A percentile compares a stretch with the other conserved stretches of the same genome.
Conservation (phyloP, 2,329 filamentous ascomycete genomes). For the Microdochium trichocladiopsis region DNA sequence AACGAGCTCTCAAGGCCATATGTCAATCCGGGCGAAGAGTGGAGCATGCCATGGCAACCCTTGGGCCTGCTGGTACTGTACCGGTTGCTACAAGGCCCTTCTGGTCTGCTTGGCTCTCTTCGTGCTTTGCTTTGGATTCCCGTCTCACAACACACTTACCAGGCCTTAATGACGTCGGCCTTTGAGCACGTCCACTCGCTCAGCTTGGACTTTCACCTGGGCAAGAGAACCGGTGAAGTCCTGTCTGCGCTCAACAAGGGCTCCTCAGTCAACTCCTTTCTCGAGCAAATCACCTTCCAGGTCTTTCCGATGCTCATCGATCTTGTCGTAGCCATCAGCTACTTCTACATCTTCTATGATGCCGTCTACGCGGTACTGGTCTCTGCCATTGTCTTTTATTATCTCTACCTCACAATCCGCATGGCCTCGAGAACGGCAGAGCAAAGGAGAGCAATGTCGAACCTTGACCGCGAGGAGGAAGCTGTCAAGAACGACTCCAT, state of each 20-base stretch:
- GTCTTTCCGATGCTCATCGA: conserved; percentile 94
- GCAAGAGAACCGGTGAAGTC: conserved; percentile 94
- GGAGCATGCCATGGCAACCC: conserved; percentile 61
- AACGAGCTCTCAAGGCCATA: conserved; percentile 51
- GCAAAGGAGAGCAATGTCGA: conserved; percentile 88
- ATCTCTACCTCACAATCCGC: conserved; percentile 92
- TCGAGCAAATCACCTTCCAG: conserved; percentile 94
- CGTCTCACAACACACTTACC: conserved; percentile 93
- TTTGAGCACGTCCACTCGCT: conserved; percentile 97
- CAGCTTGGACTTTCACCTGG: conserved; percentile 92
- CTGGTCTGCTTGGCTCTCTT: conserved; percentile 76
- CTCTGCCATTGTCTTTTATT: conserved; percentile 86
- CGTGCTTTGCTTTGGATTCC: conserved; percentile 90
- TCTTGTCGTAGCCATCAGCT: conserved; percentile 75
- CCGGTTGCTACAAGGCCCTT: conserved; percentile 79
- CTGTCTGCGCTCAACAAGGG: conserved; percentile 94
- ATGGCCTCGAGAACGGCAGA: conserved; percentile 92
- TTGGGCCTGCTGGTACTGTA: conserved; percentile 73
- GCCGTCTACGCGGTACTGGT: conserved; percentile 87
- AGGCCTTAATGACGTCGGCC: conserved; percentile 85
- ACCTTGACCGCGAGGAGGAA: conserved; percentile 89
- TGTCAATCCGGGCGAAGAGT: conserved; percentile 37
- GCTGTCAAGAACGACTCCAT: conserved; percentile 98
- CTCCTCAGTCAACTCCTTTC: conserved; percentile 89
- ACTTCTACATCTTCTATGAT: conserved; percentile 74